A percentile compares a stretch with the other conserved stretches of the same genome.
Evolutionary conservation across 2,329 filamentous ascomycete genomes (phyloP).

Genomic region (Chaetomiaceae sp.): DNA sequence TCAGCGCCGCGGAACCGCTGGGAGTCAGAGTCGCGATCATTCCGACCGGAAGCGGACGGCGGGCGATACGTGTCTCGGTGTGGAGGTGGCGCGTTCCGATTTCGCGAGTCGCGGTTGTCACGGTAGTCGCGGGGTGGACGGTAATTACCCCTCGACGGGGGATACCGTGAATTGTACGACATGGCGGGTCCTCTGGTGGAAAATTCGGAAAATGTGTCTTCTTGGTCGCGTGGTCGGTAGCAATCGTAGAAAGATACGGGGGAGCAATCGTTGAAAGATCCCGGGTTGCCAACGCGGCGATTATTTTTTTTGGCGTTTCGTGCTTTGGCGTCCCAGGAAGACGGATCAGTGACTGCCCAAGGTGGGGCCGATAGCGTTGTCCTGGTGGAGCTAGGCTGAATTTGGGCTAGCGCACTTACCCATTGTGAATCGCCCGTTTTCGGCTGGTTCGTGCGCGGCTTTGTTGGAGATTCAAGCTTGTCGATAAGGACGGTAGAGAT

Average conservation of each 20-base stretch:
- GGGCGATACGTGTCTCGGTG: slow-evolving; percentile 15
- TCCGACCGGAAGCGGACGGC: slow-evolving; percentile 11
- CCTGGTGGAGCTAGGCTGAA: no score
- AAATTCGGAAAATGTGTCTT: no score
- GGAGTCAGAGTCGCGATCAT: background rate
- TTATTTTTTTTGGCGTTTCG: slow-evolving; percentile 3
- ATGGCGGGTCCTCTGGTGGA: slow-evolving; percentile 9
- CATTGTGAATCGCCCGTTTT: no score
- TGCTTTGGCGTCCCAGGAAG: background rate
- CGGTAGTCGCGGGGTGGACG: slow-evolving; percentile 17
- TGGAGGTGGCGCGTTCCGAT: slow-evolving; percentile 9
- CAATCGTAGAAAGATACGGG: no score
- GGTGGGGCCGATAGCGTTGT: no score
- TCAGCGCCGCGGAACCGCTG: slow-evolving; percentile 17
- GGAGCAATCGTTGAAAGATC: no score
- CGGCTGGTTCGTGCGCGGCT: no score
- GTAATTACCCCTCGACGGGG: slow-evolving; percentile 1
- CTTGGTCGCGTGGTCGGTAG: no score
- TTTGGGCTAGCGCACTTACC: no score
- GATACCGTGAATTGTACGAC: slow-evolving; percentile 17
- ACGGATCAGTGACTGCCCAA: background rate
- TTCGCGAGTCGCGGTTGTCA: slow-evolving; percentile 18
- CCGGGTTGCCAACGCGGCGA: background rate
- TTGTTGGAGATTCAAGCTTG: no score
- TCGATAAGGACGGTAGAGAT: no score